phyloP scores from a whole-genome alignment of 257 asterid genomes.

The Solanum paucissectum region DNA sequence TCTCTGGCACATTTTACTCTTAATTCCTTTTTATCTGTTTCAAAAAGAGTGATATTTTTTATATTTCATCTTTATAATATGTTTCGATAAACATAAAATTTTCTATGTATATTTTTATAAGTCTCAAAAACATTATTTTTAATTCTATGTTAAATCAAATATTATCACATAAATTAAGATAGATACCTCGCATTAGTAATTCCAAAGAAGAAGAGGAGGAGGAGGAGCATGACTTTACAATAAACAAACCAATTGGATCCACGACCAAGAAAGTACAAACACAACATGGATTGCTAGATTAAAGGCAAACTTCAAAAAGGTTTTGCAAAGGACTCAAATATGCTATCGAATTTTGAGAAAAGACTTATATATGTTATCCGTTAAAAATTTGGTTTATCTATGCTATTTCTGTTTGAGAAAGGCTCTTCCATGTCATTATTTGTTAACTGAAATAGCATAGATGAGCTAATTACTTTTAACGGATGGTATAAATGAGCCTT shows the following conservation, averaged over 20 bases:
- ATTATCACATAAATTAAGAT: background rate
- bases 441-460: too few relatives aligned
- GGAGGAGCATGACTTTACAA: background rate
- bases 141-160: accelerated
- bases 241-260: background rate
- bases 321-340: background rate
- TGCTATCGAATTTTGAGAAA: too few relatives aligned
- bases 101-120: background rate
- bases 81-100: background rate
- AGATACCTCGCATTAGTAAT: accelerated
- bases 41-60: background rate
- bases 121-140: background rate
- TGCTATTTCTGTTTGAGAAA: too few relatives aligned
- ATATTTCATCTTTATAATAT: background rate
- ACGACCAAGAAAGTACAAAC: background rate
- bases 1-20: too few relatives aligned
- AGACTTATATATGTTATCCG: accelerated
- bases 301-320: background rate
- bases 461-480: too few relatives aligned
- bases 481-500: accelerated
- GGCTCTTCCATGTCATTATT: accelerated
- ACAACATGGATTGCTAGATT: background rate
- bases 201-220: too few relatives aligned
- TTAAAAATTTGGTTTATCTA: too few relatives aligned
- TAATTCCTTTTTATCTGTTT: too few relatives aligned